phyloP scores from a whole-genome alignment of 441 rosid genomes.

The Capsella rubella region DNA sequence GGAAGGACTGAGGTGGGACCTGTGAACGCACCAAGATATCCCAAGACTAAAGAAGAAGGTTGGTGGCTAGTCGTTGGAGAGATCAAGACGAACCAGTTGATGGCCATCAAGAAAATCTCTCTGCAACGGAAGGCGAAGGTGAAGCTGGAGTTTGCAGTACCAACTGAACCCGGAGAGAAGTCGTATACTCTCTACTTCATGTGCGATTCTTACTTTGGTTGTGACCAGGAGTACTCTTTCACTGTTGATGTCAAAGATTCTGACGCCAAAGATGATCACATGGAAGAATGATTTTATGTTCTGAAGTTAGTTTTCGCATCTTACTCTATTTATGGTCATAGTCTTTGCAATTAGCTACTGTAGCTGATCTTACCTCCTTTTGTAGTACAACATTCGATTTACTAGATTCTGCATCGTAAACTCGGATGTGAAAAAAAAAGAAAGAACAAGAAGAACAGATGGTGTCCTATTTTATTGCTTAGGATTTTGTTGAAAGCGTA shows the following conservation, averaged over 20 bases:
- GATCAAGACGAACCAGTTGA: slow-evolving; percentile 76
- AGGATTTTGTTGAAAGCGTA: slow-evolving; percentile 26
- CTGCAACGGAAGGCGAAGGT: slow-evolving; percentile 79
- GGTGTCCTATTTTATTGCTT: slow-evolving; percentile 18
- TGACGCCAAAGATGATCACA: slow-evolving; percentile 47
- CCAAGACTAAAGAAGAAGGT: slow-evolving; percentile 90
- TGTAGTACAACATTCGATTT: neutral
- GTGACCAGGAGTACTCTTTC: slow-evolving; percentile 84
- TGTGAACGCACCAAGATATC: slow-evolving; percentile 76
- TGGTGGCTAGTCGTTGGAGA: slow-evolving; percentile 98
- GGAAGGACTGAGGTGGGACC: slow-evolving; percentile 82
- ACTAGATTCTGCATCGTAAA: slow-evolving; percentile 8
- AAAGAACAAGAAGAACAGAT: neutral
- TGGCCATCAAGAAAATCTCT: slow-evolving; percentile 82
- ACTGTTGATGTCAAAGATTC: slow-evolving; percentile 64
- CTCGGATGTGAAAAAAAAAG: neutral
- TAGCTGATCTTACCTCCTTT: neutral
- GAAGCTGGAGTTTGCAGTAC: slow-evolving; percentile 77
- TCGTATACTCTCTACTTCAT: slow-evolving; percentile 71
- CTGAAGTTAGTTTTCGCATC: slow-evolving; percentile 6
- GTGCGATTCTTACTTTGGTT: slow-evolving; percentile 90
- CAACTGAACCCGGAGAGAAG: slow-evolving; percentile 69
- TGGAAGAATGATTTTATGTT: slow-evolving; percentile 37
- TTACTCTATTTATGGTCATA: neutral
- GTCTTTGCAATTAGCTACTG: neutral